phyloP scores from a whole-genome alignment of 352 stramenopile species.

The Pythium rishiriense region DNA sequence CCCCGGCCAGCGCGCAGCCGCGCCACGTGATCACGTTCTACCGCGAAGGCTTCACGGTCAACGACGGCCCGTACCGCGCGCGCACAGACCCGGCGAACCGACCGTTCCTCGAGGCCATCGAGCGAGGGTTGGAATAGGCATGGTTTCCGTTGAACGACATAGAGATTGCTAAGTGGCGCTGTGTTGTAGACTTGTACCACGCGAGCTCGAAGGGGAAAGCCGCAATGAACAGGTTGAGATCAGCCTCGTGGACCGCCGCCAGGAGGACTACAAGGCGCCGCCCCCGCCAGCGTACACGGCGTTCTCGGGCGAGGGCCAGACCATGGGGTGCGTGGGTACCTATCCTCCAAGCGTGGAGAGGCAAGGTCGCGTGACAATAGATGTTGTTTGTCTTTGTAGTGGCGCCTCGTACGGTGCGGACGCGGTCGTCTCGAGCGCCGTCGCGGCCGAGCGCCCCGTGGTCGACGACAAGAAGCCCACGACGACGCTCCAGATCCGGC shows the following conservation, averaged over 20 bases:
- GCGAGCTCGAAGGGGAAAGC: conserved; percentile 74
- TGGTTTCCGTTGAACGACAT: not conserved
- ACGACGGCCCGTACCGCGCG: conserved; percentile 73
- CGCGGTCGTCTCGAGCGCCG: conserved; percentile 42
- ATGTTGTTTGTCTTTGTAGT: too few relatives aligned
- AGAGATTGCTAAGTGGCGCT: not conserved
- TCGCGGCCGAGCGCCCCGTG: conserved; percentile 48
- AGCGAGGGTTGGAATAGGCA: conserved; percentile 69
- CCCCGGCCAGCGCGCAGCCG: conserved; percentile 26
- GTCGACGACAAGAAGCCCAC: conserved; percentile 85
- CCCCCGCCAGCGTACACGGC: conserved; percentile 79
- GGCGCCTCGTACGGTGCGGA: conserved; percentile 45
- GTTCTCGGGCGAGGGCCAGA: conserved; percentile 83
- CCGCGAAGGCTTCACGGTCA: conserved; percentile 82
- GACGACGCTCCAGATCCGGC: conserved; percentile 88
- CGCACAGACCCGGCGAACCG: conserved; percentile 72
- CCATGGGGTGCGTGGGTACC: conserved; percentile 24
- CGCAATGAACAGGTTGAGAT: conserved; percentile 75
- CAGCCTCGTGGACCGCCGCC: conserved; percentile 82
- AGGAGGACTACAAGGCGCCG: conserved; percentile 79
- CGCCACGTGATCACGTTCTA: conserved; percentile 86
- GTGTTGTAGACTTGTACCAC: conserved; percentile 54
- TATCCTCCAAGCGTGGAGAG: too few relatives aligned
- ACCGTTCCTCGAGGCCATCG: conserved; percentile 80
- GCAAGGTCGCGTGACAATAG: too few relatives aligned